Evolutionary conservation across 2,329 filamentous ascomycete genomes (phyloP).

Genomic region (Alternaria brassicae): DNA sequence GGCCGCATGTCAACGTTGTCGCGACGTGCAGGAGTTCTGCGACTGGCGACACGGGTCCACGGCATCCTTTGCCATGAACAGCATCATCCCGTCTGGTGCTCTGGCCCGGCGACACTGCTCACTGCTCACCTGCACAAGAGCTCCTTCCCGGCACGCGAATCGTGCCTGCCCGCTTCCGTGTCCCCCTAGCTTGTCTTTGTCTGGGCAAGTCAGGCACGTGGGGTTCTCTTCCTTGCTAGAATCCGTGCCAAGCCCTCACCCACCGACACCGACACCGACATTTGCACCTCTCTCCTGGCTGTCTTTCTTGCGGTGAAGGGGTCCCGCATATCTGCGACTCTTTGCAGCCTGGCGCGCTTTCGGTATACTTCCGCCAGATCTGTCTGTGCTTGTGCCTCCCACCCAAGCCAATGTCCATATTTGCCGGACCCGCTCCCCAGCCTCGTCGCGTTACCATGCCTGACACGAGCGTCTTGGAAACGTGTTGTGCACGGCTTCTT

Average conservation of each 20-base stretch:
- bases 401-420: conserved; percentile 31
- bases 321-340: conserved; percentile 11
- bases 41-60: not conserved
- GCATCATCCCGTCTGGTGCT: not conserved
- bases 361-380: conserved; percentile 44
- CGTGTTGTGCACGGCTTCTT: conserved; percentile 13
- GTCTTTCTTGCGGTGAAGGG: conserved; percentile 15
- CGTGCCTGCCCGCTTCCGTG: not conserved
- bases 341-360: conserved; percentile 9
- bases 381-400: conserved; percentile 43
- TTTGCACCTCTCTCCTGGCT: conserved; percentile 6
- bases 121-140: not conserved
- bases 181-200: not conserved
- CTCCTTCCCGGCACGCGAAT: not conserved
- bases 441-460: conserved; percentile 35
- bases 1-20: conserved; percentile 13
- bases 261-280: conserved; percentile 18
- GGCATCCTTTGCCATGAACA: not conserved
- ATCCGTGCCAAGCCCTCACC: conserved; percentile 3
- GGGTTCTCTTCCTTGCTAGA: not conserved
- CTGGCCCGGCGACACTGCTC: too few relatives aligned
- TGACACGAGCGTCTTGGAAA: conserved; percentile 16
- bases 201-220: conserved; percentile 1
- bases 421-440: conserved; percentile 37
- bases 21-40: conserved; percentile 30